phyloP scores from a whole-genome alignment of 208 protist species.

The Trypanosomatidae sp. region DNA sequence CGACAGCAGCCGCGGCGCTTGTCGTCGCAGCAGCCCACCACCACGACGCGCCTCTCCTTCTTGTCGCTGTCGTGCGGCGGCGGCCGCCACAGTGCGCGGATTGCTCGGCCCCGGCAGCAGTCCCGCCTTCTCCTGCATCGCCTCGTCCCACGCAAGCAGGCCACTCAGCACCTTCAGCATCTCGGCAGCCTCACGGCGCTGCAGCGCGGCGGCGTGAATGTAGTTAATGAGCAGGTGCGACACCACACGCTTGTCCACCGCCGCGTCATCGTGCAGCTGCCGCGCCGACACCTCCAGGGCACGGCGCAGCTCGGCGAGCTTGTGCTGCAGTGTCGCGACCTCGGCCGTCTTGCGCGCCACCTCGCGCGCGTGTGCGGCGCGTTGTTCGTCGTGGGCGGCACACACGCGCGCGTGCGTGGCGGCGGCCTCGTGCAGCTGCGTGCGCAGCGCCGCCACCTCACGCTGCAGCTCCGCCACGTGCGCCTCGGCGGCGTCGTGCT shows the following conservation, averaged over 20 bases:
- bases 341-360: conserved; percentile 45
- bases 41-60: conserved; percentile 6
- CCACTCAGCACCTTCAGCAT: conserved; percentile 68
- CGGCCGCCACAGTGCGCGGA: conserved; percentile 13
- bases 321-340: conserved; percentile 50
- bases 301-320: conserved; percentile 55
- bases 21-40: conserved; percentile 10
- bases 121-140: conserved; percentile 55
- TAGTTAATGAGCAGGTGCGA: conserved; percentile 77
- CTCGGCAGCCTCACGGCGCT: conserved; percentile 37
- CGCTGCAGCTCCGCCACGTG: no score
- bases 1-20: neutral
- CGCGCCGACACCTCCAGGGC: conserved; percentile 40
- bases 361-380: conserved; percentile 7
- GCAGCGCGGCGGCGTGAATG: conserved; percentile 53
- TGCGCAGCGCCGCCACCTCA: conserved; percentile 10
- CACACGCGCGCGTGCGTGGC: no score
- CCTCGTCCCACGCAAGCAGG: conserved; percentile 67
- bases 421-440: conserved; percentile 8
- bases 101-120: conserved; percentile 63
- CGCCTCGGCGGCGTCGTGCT: no score
- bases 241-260: conserved; percentile 73
- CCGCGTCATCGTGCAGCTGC: conserved; percentile 39
- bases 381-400: no score
- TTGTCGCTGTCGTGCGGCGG: neutral